These are phyloP conservation scores for Hyphopichia wangnamkhiaoensis DNA, from an alignment of 1,139 yeast genomes.

Conservation along the genomic window DNA sequence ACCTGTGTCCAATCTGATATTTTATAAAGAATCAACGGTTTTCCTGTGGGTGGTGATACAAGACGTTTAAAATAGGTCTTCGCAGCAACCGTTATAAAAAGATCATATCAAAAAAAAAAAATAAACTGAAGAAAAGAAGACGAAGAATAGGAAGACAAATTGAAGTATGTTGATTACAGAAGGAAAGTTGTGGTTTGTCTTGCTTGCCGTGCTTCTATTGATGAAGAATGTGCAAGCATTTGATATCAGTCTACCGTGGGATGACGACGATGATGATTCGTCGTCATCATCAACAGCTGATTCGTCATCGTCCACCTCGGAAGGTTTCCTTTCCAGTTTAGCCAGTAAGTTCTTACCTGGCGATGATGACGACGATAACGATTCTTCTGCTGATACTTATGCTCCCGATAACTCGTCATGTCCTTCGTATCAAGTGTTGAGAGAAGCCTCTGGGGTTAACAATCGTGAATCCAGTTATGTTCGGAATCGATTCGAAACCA, in stretches of 20 bases:
- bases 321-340: not conserved
- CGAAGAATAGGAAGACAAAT: no score
- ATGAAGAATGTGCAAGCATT: not conserved
- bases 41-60: no score
- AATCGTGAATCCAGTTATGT: slow-evolving; percentile 31
- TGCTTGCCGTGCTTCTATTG: not conserved
- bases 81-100: no score
- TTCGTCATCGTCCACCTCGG: not conserved
- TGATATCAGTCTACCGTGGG: no score
- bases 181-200: no score
- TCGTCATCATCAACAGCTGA: not conserved
- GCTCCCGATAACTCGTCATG: slow-evolving; percentile 29
- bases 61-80: no score
- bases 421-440: slow-evolving; percentile 21
- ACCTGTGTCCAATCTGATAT: no score
- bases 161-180: no score
- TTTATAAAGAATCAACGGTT: no score
- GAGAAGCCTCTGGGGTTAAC: slow-evolving; percentile 32
- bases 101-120: no score
- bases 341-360: slow-evolving; percentile 1
- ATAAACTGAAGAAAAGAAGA: no score
- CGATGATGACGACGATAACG: slow-evolving; percentile 1
- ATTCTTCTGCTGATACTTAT: slow-evolving; percentile 20
- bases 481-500: slow-evolving; percentile 24
- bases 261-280: slow-evolving; percentile 6